phyloP scores from a whole-genome alignment of 2,329 filamentous ascomycete species.

The Monilinia fructicola region DNA sequence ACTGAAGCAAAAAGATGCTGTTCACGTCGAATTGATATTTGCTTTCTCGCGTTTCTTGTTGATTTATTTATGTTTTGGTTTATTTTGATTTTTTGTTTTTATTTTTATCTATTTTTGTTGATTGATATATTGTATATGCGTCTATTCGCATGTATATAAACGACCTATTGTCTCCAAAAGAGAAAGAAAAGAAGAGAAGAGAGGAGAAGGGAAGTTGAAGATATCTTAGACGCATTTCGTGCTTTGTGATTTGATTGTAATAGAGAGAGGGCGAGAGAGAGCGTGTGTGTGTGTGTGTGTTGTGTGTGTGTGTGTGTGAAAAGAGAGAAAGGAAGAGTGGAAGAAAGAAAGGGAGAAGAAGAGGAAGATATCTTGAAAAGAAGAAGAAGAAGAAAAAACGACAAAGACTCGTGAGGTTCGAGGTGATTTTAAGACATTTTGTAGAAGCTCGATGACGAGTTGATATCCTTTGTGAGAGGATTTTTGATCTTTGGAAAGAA shows the following conservation, averaged over 20 bases:
- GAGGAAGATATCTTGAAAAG: neutral
- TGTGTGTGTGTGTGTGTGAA: too few species aligned
- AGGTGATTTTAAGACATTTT: constrained; percentile 17
- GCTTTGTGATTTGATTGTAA: neutral
- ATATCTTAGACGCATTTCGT: neutral
- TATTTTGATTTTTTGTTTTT: neutral
- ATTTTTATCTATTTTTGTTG: neutral
- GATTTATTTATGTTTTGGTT: neutral
- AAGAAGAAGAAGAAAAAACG: too few species aligned
- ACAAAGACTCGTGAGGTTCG: neutral
- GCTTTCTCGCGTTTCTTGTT: neutral
- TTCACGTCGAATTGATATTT: neutral
- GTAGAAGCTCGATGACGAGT: constrained; percentile 19
- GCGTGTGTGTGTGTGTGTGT: too few species aligned
- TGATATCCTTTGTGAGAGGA: neutral
- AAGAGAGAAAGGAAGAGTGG: neutral
- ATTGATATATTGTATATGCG: neutral
- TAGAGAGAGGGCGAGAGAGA: neutral
- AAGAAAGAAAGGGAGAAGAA: neutral
- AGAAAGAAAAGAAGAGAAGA: neutral
- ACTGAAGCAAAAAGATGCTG: constrained; percentile 2
- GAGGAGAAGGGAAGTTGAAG: neutral
- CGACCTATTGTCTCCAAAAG: neutral
- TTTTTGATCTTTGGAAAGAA: neutral
- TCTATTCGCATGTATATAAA: neutral